Base-by-base conservation (phyloP, 805 yeast genomes). In the Vanderwaltozyma yarrowii region DNA sequence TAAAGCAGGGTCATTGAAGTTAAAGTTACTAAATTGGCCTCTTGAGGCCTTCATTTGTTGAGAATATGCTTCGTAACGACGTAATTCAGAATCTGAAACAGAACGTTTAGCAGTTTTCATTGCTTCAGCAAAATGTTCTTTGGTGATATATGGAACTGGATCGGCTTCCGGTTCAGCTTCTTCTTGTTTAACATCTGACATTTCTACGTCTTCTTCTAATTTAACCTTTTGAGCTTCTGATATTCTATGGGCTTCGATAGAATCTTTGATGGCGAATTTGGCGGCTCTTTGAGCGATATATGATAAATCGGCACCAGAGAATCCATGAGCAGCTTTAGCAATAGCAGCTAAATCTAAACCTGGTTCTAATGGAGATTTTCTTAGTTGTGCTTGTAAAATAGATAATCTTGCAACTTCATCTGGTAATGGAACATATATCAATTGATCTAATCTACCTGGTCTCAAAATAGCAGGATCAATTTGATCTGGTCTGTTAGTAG, bases 31-130 rank as follows among this genome's bases (percentile, higher is more conserved):
- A 60, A 84, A 81, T 62, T 84, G 95, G 35, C 98, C 97, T 68
- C 98, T 85, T 1, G 96, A 83, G 41, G 95, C 85, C 64, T 81
- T 94, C 64, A 92, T 72, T 67, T 89, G 96, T 66, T 89, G 96
- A 36, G 96, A 94, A 57, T 89, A 92, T 7, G 97, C 94, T 69
- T 92, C 98, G 63, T 92, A 92, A 67, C 98, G 88, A 67, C 99
- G 92, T 58, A 92, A 74, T 66, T 92, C 98, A 28, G 96, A 84
- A 58, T 94, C 97, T 30, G 94, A 80, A 35, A 92, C 99, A 40
- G 96, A 88, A 55, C 97, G 83, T 66, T 87, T 82, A 38, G 98
- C 99, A 1, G 97, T 87, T 78, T 89, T 88, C 99, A 92, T 92
- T 33, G 99, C 99, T 71, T 92, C 97, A 66, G 92, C 96, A 54